Base-by-base conservation (phyloP, 805 yeast genomes). In the Saccharomycopsis sp. region DNA sequence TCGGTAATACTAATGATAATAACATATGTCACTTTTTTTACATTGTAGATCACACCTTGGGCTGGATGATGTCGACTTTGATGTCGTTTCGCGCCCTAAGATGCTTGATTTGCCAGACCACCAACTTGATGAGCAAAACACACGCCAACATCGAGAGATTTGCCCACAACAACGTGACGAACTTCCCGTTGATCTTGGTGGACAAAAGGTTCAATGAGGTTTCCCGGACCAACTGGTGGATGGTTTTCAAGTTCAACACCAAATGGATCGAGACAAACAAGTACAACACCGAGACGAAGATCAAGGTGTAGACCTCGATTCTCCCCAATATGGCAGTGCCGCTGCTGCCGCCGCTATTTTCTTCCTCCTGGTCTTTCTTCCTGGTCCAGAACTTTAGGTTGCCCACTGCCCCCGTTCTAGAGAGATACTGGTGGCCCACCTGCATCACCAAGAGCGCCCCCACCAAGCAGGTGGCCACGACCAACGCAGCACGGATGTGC, bases 41-140 rank as follows among this genome's bases (percentile, higher is more conserved):
- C n/a, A 25, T 2, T 25, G 27, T 25, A 30, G 17, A 23, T 34
- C 16, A 42, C 16, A 44, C 26, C 25, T 44, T 44, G 17, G 48
- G 48, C 15, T 40, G 48, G 26, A 44, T 40, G n/a, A 44, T 41
- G 22, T 44, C 48, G 3, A 44, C 38, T 10, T 36, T 27, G 5
- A 44, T 21, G 21, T 37, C 30, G n/a, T n/a, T 16, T 17, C 20
- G 23, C 6, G 18, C 30, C 20, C 26, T 31, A 6, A 30, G 10
- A 4, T 26, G 19, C 26, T 7, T 18, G n/a, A 38, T 5, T 16
- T 30, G 21, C n/a, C 23, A 16, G 4, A 13, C 12, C n/a, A 13
- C 29, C 16, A 32, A 22, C 29, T 41, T 40, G 3, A 37, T 13
- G 5, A 27, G 20, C 13, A 44, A 34, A 19, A 41, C 9, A 5